phyloP scores from a whole-genome alignment of 2,329 filamentous ascomycete genomes.

The Graphilbum sp. region DNA sequence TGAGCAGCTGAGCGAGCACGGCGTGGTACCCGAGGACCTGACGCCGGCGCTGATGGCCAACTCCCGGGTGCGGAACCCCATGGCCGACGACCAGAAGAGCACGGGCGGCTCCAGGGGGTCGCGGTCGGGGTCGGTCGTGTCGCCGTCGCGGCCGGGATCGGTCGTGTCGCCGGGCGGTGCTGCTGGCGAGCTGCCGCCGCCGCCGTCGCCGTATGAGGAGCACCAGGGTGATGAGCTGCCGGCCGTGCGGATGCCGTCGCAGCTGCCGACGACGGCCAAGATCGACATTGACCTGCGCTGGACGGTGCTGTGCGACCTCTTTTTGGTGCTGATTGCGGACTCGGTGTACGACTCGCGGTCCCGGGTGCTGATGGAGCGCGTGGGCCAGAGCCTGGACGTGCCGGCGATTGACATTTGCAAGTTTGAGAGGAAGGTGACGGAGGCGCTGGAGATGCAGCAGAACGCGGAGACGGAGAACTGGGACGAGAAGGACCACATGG shows the following conservation, averaged over 20 bases:
- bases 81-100: constrained; percentile 37
- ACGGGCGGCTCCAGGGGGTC: not conserved
- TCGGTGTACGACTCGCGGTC: constrained; percentile 85
- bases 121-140: not conserved
- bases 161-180: too few relatives aligned
- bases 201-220: constrained; percentile 44
- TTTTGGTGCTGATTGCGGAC: constrained; percentile 91
- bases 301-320: constrained; percentile 93
- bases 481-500: constrained; percentile 93
- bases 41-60: constrained; percentile 82
- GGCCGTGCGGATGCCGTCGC: constrained; percentile 65
- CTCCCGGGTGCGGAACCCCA: constrained; percentile 80
- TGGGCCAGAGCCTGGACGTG: constrained; percentile 66
- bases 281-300: constrained; percentile 93
- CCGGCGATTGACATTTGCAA: constrained; percentile 86
- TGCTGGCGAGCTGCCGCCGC: constrained; percentile 23
- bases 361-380: constrained; percentile 64
- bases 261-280: constrained; percentile 64
- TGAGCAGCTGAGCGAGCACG: constrained; percentile 86
- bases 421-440: constrained; percentile 93
- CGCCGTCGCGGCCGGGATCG: too few relatives aligned
- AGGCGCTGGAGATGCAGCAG: constrained; percentile 95
- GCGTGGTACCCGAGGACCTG: constrained; percentile 69
- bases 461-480: constrained; percentile 88
- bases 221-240: constrained; percentile 56